These are phyloP conservation scores for Mortierella sp. DNA, from an alignment of 371 early-diverging fungal species.

Conservation along the genomic window DNA sequence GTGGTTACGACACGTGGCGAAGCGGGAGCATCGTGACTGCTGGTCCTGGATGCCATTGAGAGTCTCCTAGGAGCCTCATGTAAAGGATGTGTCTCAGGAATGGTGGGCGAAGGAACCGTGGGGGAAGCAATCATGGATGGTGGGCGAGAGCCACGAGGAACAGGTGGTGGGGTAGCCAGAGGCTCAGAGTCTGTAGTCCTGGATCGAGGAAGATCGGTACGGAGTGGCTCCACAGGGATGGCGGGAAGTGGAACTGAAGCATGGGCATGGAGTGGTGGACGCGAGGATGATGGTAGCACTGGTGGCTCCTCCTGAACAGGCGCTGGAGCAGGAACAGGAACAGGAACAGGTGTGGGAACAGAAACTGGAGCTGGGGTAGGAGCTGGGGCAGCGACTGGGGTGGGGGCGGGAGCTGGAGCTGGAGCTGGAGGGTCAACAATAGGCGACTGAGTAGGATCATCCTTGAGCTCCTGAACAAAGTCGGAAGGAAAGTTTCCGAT, in stretches of 20 bases:
- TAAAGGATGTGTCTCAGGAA: conserved; percentile 14
- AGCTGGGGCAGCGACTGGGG: conserved; percentile 2
- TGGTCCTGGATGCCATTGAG: conserved; percentile 31
- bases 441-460: conserved; percentile 55
- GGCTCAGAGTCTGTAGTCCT: conserved; percentile 32
- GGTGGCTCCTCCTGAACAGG: conserved; percentile 21
- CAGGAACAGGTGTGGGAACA: conserved; percentile 9
- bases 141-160: conserved; percentile 40
- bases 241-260: conserved; percentile 23
- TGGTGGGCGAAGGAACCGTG: conserved; percentile 10
- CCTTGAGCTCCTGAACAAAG: conserved; percentile 67
- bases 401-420: conserved; percentile 4
- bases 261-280: conserved; percentile 14
- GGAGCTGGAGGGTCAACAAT: conserved; percentile 15
- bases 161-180: conserved; percentile 28
- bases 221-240: conserved; percentile 23
- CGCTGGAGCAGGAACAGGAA: not conserved
- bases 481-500: conserved; percentile 67
- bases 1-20: conserved; percentile 27
- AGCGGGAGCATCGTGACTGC: conserved; percentile 20
- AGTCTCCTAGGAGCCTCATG: conserved; percentile 31
- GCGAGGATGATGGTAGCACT: conserved; percentile 18
- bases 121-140: conserved; percentile 42
- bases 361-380: not conserved
- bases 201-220: conserved; percentile 20